Percentiles rank a stretch among this genome's conserved stretches.
Conservation (phyloP, 1,284 basidiomycete genomes). For the Tetrapyrgos nigripes region DNA sequence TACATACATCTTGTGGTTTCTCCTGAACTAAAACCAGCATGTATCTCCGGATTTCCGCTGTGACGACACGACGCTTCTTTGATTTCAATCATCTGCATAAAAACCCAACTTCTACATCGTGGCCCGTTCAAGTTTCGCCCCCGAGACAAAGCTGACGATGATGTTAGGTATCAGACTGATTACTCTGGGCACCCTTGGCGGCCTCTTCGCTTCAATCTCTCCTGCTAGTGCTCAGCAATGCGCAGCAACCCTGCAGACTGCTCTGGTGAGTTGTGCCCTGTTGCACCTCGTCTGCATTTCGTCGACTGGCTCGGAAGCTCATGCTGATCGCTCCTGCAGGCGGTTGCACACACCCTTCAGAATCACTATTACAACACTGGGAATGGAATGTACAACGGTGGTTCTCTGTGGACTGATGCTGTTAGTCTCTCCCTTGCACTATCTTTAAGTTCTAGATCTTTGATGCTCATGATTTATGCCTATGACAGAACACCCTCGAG, state of each 20-base stretch:
- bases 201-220: background rate
- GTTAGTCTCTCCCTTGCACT: conserved; percentile 34
- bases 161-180: background rate
- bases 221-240: conserved; percentile 27
- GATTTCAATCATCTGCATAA: too few species aligned
- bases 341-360: conserved; percentile 49
- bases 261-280: conserved; percentile 28
- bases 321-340: conserved; percentile 31
- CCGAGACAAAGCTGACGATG: background rate
- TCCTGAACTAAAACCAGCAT: too few species aligned
- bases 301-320: background rate
- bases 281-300: background rate
- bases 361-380: conserved; percentile 44
- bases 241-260: conserved; percentile 37
- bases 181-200: background rate
- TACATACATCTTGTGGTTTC: too few species aligned
- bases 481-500: conserved; percentile 56
- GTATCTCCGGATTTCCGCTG: too few species aligned
- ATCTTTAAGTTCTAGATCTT: background rate
- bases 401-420: conserved; percentile 58
- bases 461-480: background rate
- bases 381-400: conserved; percentile 48
- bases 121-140: too few species aligned
- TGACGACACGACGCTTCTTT: too few species aligned
- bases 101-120: too few species aligned